A percentile compares a stretch with the other conserved stretches of the same genome.
phyloP scores from a whole-genome alignment of 164 flowering plant species.

The Taxillus chinensis region DNA sequence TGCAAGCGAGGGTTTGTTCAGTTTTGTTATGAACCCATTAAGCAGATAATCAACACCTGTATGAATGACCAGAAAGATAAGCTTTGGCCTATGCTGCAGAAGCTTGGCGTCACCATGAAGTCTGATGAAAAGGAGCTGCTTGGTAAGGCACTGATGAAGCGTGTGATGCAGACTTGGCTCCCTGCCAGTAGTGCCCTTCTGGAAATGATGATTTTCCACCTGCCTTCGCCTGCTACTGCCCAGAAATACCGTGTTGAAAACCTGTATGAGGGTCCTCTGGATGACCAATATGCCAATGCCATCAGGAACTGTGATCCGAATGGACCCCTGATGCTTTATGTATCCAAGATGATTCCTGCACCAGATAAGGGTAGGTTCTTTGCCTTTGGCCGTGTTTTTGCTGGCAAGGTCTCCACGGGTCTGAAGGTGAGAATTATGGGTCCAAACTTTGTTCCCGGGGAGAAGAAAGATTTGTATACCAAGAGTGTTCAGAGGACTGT shows the following conservation, averaged over 20 bases:
- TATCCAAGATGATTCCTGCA: constrained; percentile 1
- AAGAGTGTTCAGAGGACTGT: constrained; percentile 5
- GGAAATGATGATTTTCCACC: constrained; percentile 3
- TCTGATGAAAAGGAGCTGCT: neutral
- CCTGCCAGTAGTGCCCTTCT: constrained; percentile 3
- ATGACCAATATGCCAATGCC: neutral
- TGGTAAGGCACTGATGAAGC: constrained; percentile 2
- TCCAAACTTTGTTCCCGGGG: constrained; percentile 4
- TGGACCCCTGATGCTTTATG: constrained; percentile 4
- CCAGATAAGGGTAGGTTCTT: constrained; percentile 4
- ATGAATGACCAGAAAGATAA: constrained; percentile 5
- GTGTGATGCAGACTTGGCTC: constrained; percentile 5
- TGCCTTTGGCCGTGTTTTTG: constrained; percentile 5
- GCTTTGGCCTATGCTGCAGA: constrained; percentile 4
- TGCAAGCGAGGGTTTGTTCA: constrained; percentile 2
- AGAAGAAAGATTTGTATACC: neutral
- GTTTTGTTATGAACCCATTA: constrained; percentile 2
- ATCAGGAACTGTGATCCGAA: constrained; percentile 2
- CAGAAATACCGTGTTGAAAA: constrained; percentile 3
- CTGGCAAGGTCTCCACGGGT: constrained; percentile 1
- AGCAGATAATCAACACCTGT: constrained; percentile 5
- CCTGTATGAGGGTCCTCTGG: constrained; percentile 2
- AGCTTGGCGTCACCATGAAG: constrained; percentile 3
- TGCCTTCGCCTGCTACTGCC: neutral
- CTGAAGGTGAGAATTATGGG: constrained; percentile 3